Evolutionary conservation across 805 yeast genomes (phyloP).

Genomic region (Saccharomycopsis capsularis): DNA sequence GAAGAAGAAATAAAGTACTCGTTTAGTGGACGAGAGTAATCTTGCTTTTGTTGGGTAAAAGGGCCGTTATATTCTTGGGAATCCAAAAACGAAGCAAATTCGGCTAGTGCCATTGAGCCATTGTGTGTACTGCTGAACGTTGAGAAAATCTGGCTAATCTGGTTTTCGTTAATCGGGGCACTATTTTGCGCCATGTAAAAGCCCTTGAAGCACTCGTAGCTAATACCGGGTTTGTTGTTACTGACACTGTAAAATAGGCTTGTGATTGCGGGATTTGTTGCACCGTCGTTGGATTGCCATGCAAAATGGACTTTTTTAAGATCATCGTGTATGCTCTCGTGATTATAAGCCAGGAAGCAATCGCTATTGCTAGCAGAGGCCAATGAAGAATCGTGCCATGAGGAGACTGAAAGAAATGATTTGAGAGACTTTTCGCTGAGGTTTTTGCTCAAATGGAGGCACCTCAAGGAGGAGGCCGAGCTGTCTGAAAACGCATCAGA

Average conservation of each 20-base stretch:
- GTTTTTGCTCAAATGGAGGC: background rate
- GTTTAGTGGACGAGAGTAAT: conserved; percentile 52
- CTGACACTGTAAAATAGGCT: too few relatives aligned
- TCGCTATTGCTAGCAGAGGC: background rate
- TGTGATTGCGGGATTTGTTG: background rate
- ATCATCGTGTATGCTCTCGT: background rate
- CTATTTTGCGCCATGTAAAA: background rate
- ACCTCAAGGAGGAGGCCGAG: background rate
- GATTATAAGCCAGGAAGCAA: background rate
- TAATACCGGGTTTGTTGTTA: background rate
- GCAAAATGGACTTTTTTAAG: background rate
- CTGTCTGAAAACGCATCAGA: too few relatives aligned
- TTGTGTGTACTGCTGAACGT: background rate
- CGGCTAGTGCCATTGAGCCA: background rate
- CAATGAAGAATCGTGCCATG: background rate
- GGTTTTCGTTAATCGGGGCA: background rate
- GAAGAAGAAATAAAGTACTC: conserved; percentile 90
- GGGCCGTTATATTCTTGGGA: conserved; percentile 31
- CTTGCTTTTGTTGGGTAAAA: conserved; percentile 12
- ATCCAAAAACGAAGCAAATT: conserved; percentile 25
- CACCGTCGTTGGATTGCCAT: background rate
- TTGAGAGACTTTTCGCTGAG: background rate
- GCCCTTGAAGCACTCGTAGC: background rate
- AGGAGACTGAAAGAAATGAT: background rate
- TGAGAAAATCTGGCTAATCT: background rate